Conservation (phyloP, 139 green algal species). For the Zygnema cylindricum region DNA sequence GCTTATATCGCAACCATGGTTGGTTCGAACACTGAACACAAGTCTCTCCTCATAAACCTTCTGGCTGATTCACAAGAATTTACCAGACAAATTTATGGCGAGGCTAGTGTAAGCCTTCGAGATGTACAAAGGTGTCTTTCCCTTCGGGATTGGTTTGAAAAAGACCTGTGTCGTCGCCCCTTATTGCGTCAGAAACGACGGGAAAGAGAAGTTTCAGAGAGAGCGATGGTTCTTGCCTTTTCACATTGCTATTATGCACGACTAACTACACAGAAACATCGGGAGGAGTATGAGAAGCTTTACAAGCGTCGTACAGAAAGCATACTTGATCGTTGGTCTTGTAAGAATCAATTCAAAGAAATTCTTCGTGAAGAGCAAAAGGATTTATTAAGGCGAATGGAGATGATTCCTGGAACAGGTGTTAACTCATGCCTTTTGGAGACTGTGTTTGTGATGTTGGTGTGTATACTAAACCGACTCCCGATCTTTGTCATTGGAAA, state of each 20-base stretch:
- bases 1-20: conserved; percentile 59
- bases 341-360: background rate
- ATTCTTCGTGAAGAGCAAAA: conserved; percentile 52
- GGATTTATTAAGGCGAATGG: conserved; percentile 57
- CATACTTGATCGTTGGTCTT: no score
- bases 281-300: conserved; percentile 13
- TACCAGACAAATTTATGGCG: background rate
- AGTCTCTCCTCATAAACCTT: conserved; percentile 38
- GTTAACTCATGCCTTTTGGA: no score
- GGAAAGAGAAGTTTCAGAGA: conserved; percentile 14
- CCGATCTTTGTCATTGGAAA: conserved; percentile 62
- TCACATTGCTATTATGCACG: conserved; percentile 50
- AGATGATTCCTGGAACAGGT: conserved; percentile 52
- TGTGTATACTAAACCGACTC: conserved; percentile 63
- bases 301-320: no score
- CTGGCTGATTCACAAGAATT: conserved; percentile 47
- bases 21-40: background rate
- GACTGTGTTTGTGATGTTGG: conserved; percentile 60
- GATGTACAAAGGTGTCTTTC: conserved; percentile 53
- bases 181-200: background rate
- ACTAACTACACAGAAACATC: background rate
- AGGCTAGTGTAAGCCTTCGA: conserved; percentile 49
- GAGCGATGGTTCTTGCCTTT: conserved; percentile 43
- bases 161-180: background rate
- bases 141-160: conserved; percentile 42